A percentile compares a stretch with the other conserved stretches of the same genome.
These are phyloP conservation scores for Colletotrichum musae DNA, from an alignment of 2,329 filamentous ascomycete genomes.

Conservation along the genomic window DNA sequence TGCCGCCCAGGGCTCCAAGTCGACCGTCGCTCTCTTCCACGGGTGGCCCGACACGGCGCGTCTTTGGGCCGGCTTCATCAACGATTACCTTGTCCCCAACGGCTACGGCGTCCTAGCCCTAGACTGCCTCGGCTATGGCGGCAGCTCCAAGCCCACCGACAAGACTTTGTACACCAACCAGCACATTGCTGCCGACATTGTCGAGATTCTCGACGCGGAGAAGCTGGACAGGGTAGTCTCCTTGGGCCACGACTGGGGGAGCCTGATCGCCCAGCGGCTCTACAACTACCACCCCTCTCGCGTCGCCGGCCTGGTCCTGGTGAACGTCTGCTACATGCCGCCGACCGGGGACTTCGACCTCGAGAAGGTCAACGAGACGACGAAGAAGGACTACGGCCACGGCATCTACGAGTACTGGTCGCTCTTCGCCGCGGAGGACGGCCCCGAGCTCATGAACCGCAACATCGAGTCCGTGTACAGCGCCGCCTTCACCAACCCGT, in stretches of 20 bases:
- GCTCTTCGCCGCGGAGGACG: conserved; percentile 58
- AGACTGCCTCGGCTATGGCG: conserved; percentile 57
- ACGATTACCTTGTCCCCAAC: conserved; percentile 54
- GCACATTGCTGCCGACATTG: conserved; percentile 54
- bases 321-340: conserved; percentile 58
- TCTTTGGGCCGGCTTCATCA: conserved; percentile 59
- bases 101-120: conserved; percentile 54
- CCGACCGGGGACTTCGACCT: conserved; percentile 55
- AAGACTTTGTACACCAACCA: conserved; percentile 52
- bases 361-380: conserved; percentile 49
- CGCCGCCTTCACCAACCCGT: conserved; percentile 50
- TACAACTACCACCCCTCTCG: conserved; percentile 58
- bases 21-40: conserved; percentile 59
- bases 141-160: conserved; percentile 57
- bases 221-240: conserved; percentile 53
- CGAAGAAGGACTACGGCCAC: conserved; percentile 53
- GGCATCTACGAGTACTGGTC: conserved; percentile 60
- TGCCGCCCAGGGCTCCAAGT: conserved; percentile 45
- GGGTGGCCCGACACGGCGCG: conserved; percentile 64
- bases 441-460: conserved; percentile 52
- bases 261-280: conserved; percentile 54
- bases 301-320: conserved; percentile 56
- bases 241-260: conserved; percentile 67
- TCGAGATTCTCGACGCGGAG: conserved; percentile 58
- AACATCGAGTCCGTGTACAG: conserved; percentile 56